Evolutionary conservation across 2,329 filamentous ascomycete species (phyloP).

Genomic region (Aaosphaeria pasadenensis): DNA sequence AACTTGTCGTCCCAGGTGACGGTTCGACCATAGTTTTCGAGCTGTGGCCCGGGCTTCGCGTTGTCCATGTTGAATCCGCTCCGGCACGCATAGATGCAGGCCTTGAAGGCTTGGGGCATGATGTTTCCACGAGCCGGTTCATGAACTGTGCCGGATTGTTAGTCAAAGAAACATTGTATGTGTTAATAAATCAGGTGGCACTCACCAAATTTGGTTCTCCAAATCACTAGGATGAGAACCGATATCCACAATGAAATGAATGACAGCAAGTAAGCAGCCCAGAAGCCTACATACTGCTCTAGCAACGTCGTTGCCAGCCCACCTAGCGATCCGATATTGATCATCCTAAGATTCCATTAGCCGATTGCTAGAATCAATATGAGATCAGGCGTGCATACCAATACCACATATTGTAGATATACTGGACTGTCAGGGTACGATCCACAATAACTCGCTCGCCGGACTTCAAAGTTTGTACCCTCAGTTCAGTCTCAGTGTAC

Average conservation of each 20-base stretch:
- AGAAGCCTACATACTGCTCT: slow-evolving; percentile 65
- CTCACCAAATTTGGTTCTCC: too few species aligned
- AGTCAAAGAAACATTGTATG: too few species aligned
- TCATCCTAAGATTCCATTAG: slow-evolving; percentile 8
- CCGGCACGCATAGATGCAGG: slow-evolving; percentile 2
- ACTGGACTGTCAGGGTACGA: slow-evolving; percentile 33
- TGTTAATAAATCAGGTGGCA: too few species aligned
- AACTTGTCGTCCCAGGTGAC: slow-evolving; percentile 16
- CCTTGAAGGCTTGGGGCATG: slow-evolving; percentile 7
- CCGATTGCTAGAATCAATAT: not conserved
- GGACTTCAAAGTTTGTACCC: slow-evolving; percentile 16
- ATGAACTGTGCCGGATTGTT: too few species aligned
- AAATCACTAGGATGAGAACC: too few species aligned
- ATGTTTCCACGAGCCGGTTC: slow-evolving; percentile 5
- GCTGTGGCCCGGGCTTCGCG: slow-evolving; percentile 10
- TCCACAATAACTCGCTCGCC: slow-evolving; percentile 35
- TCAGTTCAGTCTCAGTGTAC: slow-evolving; percentile 20
- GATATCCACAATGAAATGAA: slow-evolving; percentile 28
- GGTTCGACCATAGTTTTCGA: not conserved
- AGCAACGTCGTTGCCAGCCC: slow-evolving; percentile 62
- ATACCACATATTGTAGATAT: slow-evolving; percentile 40
- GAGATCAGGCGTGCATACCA: slow-evolving; percentile 21
- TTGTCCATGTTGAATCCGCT: slow-evolving; percentile 12
- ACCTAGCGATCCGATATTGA: slow-evolving; percentile 67
- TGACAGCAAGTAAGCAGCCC: slow-evolving; percentile 61